Evolutionary conservation across 108 stramenopile genomes (phyloP), one percentile per base, ranked within the genome.

Genomic region (Conticribra weissflogii): DNA sequence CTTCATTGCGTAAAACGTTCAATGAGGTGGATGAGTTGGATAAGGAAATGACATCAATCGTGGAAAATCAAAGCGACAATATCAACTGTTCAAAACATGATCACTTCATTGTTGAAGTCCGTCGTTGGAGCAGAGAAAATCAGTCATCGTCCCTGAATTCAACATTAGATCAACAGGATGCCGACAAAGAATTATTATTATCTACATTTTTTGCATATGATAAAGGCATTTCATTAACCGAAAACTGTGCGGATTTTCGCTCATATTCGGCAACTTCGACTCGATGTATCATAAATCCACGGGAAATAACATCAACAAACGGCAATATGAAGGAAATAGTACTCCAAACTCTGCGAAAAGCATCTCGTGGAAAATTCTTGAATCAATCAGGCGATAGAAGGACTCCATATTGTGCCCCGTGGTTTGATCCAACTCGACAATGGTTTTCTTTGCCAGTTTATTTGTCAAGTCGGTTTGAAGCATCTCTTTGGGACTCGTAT

Each of bases 361-460:
- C 66, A 28, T 75, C 74, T 31, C 59, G 66, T 34, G 74, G 74
- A n/a, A 75, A 67, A 16, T 75, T 75, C 34, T 45, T 75, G 51
- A 48, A 65, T 48, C 22, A 15, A 19, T 9, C 59, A 18, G 57
- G 32, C 41, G 45, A 54, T 36, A 36, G 14, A 31, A 52, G 14
- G 3, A 56, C 60, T 31, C n/a, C 5, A 22, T 59, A 44, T 22
- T 53, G 31, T 22, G 78, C 84, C 8, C 77, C 77, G 18, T 93
- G 92, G 92, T 72, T 93, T 32, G 58, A 85, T 58, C 89, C 89
- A 21, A 86, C 83, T 4, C 50, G 74, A 51, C 74, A 82, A 41
- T 93, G 89, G 89, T 90, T 93, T 62, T 85, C 92, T 4, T 68
- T 93, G 3, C 76, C 85, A 24, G 81, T 85, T 76, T 93, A 86